Conservation (phyloP, 306 rosid species). For the Pyrus bretschneideri region DNA sequence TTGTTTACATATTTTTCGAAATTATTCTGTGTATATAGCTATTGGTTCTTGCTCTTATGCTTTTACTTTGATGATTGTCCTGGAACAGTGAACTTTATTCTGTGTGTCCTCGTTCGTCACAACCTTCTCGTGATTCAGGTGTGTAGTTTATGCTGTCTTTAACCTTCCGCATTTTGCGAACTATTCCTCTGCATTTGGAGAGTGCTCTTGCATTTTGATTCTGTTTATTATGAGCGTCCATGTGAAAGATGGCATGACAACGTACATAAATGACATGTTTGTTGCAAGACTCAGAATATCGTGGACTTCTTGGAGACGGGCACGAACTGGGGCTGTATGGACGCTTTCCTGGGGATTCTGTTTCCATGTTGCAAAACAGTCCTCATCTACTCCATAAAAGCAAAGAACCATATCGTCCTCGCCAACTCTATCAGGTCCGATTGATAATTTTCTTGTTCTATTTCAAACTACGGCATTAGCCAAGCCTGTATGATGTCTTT, state of each 20-base stretch:
- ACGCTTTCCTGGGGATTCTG: background rate
- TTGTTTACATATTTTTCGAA: background rate
- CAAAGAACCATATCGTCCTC: conserved; percentile 48
- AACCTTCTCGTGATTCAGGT: conserved; percentile 23
- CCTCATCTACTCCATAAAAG: conserved; percentile 30
- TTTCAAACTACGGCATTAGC: background rate
- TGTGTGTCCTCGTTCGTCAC: conserved; percentile 10
- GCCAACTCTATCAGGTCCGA: conserved; percentile 10
- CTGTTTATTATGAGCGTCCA: background rate
- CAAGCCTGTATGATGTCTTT: background rate
- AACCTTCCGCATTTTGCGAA: background rate
- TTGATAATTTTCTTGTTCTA: background rate
- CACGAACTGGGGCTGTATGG: background rate
- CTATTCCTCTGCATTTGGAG: background rate
- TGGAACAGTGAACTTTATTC: conserved; percentile 26
- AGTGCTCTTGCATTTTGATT: background rate
- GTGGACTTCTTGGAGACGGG: conserved; percentile 14
- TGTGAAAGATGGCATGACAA: background rate
- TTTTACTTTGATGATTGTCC: conserved; percentile 13
- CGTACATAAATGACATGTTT: background rate
- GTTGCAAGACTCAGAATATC: background rate
- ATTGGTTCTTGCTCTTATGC: background rate
- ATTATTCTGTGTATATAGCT: background rate
- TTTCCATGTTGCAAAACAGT: conserved; percentile 1
- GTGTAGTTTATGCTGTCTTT: background rate